A percentile compares a stretch with the other conserved stretches of the same genome.
Evolutionary conservation across 2,329 filamentous ascomycete genomes (phyloP).

Genomic region (Parasarocladium wereldwijsianum): DNA sequence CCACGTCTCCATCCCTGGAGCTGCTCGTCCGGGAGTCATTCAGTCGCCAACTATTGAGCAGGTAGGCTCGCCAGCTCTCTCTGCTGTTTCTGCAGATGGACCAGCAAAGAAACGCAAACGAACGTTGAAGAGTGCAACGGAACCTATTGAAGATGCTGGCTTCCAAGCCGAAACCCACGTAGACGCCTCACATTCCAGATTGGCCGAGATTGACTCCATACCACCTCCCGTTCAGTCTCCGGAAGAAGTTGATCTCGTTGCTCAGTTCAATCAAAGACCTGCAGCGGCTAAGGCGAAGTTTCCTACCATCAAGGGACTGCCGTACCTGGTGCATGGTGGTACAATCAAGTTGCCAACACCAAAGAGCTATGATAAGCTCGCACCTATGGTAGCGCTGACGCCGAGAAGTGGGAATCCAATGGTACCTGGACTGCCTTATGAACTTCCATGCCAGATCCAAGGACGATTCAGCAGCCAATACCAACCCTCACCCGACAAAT

Average conservation of each 20-base stretch:
- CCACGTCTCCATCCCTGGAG: too few relatives aligned
- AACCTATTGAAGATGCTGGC: constrained; percentile 10
- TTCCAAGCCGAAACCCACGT: constrained; percentile 13
- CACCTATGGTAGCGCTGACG: constrained; percentile 25
- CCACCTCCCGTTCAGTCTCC: constrained; percentile 15
- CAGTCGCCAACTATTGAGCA: constrained; percentile 3
- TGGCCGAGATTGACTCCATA: constrained; percentile 20
- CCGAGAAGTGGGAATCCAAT: constrained; percentile 22
- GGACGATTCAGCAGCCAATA: constrained; percentile 26
- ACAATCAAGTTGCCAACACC: constrained; percentile 26
- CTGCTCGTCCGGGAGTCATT: too few relatives aligned
- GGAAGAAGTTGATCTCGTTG: constrained; percentile 20
- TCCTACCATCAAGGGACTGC: constrained; percentile 23
- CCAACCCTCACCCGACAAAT: constrained; percentile 22
- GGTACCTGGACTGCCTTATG: constrained; percentile 22
- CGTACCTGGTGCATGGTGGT: constrained; percentile 21
- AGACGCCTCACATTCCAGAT: constrained; percentile 15
- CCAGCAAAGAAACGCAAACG: constrained; percentile 24
- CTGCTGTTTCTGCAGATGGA: constrained; percentile 12
- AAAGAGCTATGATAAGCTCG: constrained; percentile 29
- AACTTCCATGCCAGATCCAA: constrained; percentile 28
- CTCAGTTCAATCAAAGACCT: constrained; percentile 21
- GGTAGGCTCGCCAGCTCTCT: constrained; percentile 9
- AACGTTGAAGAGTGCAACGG: constrained; percentile 11
- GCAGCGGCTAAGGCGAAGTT: constrained; percentile 22